Conservation (phyloP, 805 yeast species). For the Spencermartinsiella europaea region DNA sequence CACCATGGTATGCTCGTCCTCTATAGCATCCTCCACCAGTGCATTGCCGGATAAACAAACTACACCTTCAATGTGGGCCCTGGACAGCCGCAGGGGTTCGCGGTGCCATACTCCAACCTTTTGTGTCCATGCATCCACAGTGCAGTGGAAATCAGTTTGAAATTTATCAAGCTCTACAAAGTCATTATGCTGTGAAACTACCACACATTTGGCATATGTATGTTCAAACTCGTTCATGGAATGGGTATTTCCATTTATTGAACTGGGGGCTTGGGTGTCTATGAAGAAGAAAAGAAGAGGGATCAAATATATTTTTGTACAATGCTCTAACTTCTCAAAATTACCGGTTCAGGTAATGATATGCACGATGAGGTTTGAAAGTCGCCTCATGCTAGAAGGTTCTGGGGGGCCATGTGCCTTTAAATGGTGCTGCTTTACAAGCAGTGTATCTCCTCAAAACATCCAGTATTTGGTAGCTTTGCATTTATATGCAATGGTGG, state of each 20-base stretch:
- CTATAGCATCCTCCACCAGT: constrained; percentile 28
- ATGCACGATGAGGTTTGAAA: no score
- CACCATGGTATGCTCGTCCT: constrained; percentile 31
- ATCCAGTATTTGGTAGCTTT: no score
- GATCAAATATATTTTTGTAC: no score
- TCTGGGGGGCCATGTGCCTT: no score
- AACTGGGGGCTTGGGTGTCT: no score
- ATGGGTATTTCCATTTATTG: not conserved
- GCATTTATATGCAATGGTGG: no score
- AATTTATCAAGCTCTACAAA: not conserved
- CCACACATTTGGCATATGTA: not conserved
- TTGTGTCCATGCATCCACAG: not conserved
- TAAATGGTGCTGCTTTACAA: no score
- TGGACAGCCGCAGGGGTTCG: not conserved
- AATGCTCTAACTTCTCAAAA: no score
- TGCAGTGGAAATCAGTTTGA: not conserved
- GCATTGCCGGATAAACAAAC: constrained; percentile 24
- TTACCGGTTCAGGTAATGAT: no score
- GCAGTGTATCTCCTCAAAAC: no score
- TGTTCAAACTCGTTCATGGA: not conserved
- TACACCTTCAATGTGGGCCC: constrained; percentile 7
- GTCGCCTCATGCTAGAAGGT: no score
- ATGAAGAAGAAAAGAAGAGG: no score
- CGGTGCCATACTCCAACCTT: constrained; percentile 2
- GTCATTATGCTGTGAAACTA: not conserved